These are phyloP conservation scores for Scheffersomyces stipitis DNA, from an alignment of 805 yeast species.

Conservation along the genomic window DNA sequence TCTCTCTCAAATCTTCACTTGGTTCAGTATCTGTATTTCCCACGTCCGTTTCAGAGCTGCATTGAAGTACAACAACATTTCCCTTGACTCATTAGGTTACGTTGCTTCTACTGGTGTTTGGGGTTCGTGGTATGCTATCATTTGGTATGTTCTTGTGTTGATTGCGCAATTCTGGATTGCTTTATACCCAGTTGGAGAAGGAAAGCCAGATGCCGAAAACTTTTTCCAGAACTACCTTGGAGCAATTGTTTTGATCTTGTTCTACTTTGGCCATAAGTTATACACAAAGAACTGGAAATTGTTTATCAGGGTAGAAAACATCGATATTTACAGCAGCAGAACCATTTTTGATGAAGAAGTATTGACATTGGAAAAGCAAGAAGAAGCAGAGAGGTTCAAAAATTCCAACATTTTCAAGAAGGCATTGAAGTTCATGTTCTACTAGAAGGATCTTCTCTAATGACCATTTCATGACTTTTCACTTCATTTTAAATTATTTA, in stretches of 20 bases:
- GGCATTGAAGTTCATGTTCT: slow-evolving; percentile 7
- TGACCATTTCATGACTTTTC: too few relatives aligned
- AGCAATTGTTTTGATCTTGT: slow-evolving; percentile 29
- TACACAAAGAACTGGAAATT: slow-evolving; percentile 31
- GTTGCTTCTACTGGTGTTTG: slow-evolving; percentile 39
- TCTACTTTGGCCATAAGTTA: slow-evolving; percentile 34
- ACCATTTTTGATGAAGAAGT: slow-evolving; percentile 36
- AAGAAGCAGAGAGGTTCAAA: slow-evolving; percentile 11
- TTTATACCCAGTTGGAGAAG: slow-evolving; percentile 34
- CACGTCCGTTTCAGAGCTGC: slow-evolving; percentile 43
- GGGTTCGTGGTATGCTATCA: slow-evolving; percentile 38
- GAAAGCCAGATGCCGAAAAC: slow-evolving; percentile 23
- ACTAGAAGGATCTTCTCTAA: too few relatives aligned
- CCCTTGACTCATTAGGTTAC: slow-evolving; percentile 30
- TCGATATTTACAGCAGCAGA: slow-evolving; percentile 30
- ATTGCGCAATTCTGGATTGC: slow-evolving; percentile 48
- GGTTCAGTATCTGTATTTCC: slow-evolving; percentile 41
- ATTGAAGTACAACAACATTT: slow-evolving; percentile 29
- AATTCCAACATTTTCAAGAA: slow-evolving; percentile 7
- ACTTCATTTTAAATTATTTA: too few relatives aligned
- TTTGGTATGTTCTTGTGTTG: slow-evolving; percentile 32
- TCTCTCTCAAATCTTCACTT: slow-evolving; percentile 41
- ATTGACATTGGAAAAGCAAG: slow-evolving; percentile 27
- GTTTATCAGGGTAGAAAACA: slow-evolving; percentile 24
- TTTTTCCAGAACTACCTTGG: slow-evolving; percentile 37